Conservation (phyloP, 306 rosid species). For the Quercus alba region DNA sequence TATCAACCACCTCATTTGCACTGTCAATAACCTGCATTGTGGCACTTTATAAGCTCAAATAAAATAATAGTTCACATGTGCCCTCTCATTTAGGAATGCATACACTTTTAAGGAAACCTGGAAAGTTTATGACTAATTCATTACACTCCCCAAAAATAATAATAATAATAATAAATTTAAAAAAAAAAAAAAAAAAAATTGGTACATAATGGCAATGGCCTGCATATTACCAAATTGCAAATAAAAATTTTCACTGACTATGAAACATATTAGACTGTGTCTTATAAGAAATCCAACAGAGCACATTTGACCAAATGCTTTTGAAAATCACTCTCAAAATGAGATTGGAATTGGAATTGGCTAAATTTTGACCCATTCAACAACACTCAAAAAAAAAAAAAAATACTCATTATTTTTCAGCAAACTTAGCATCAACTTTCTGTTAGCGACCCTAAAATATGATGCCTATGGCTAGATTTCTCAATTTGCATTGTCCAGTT, state of each 20-base stretch:
- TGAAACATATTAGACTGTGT: neutral
- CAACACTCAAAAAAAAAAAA: too few relatives aligned
- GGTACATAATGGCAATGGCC: neutral
- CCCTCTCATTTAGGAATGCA: neutral
- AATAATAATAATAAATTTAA: neutral
- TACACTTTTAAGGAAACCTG: neutral
- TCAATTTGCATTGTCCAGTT: too few relatives aligned
- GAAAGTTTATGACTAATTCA: neutral
- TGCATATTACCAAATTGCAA: neutral
- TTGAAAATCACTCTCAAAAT: neutral
- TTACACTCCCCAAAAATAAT: neutral
- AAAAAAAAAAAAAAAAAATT: neutral
- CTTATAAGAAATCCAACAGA: neutral
- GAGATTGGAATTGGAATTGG: neutral
- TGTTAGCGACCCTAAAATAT: too few relatives aligned
- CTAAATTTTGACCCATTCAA: neutral
- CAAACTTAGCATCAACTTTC: too few relatives aligned
- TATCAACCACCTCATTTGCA: constrained; percentile 74
- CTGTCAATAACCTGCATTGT: constrained; percentile 74
- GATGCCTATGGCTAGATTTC: too few relatives aligned
- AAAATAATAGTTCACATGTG: neutral
- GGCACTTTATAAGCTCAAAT: neutral
- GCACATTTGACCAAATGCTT: neutral
- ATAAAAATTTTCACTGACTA: neutral
- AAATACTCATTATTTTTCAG: too few relatives aligned